Evolutionary conservation across 768 basidiomycete genomes (phyloP).

Genomic region (Cystofilobasidium ferigula): DNA sequence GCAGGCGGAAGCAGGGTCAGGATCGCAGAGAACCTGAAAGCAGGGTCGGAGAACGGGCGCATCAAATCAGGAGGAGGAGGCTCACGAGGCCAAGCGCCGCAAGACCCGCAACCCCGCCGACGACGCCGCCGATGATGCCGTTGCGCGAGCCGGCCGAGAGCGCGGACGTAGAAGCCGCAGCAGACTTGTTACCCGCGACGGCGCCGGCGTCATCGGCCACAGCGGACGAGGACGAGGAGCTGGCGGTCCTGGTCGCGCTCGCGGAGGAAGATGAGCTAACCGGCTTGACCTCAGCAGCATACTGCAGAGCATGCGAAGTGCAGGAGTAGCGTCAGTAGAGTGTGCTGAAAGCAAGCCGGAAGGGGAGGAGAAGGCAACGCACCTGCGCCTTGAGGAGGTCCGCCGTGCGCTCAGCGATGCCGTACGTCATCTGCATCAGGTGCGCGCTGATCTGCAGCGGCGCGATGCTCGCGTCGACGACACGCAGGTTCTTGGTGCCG

Average conservation of each 20-base stretch:
- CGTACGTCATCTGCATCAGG: constrained; percentile 35
- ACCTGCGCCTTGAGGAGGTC: constrained; percentile 40
- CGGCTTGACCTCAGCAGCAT: neutral
- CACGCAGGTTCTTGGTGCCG: constrained; percentile 40
- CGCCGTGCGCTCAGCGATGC: constrained; percentile 46
- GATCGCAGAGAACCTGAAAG: too few relatives aligned
- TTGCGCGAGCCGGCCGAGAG: constrained; percentile 2
- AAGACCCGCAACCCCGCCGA: constrained; percentile 10
- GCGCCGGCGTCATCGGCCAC: neutral
- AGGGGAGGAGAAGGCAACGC: neutral
- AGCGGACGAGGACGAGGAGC: neutral
- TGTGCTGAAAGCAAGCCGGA: neutral
- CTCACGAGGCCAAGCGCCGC: constrained; percentile 7
- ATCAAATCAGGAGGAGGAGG: neutral
- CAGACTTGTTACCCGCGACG: neutral
- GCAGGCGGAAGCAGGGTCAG: too few relatives aligned
- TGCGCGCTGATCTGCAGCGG: constrained; percentile 43
- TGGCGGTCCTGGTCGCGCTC: neutral
- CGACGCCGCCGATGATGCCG: constrained; percentile 4
- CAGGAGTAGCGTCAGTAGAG: neutral
- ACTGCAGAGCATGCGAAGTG: neutral
- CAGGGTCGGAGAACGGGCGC: too few relatives aligned
- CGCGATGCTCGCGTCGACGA: constrained; percentile 47
- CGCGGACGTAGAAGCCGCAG: neutral
- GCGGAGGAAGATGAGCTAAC: neutral